Percentiles rank a stretch among this genome's conserved stretches.
These are phyloP conservation scores for Peziza echinospora DNA, from an alignment of 495 filamentous ascomycete genomes.

Conservation along the genomic window DNA sequence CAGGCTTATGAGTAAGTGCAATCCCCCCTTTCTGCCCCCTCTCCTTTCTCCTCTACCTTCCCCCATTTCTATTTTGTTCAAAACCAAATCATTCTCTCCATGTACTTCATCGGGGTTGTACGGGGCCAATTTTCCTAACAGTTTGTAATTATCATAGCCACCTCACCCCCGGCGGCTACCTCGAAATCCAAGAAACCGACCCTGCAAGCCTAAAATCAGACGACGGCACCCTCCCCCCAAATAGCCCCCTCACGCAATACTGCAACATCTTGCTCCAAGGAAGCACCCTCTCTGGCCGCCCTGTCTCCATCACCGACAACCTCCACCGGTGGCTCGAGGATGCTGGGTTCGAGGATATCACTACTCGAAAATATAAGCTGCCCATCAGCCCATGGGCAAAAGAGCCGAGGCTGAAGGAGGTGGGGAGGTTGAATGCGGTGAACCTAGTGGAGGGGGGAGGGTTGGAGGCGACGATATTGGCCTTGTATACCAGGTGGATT, in stretches of 20 bases:
- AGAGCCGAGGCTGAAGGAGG: conserved; percentile 38
- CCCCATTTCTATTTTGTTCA: too few relatives aligned
- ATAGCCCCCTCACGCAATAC: conserved; percentile 4
- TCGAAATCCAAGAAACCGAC: neutral
- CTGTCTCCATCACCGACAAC: conserved; percentile 9
- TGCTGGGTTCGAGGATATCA: conserved; percentile 19
- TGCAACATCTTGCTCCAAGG: conserved; percentile 7
- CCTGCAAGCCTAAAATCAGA: neutral
- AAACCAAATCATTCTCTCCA: neutral
- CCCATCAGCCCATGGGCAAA: conserved; percentile 47
- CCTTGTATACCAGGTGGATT: too few relatives aligned
- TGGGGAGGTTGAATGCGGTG: too few relatives aligned
- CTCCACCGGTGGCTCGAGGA: conserved; percentile 12
- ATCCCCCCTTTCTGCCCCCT: conserved; percentile 16
- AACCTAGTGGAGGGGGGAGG: too few relatives aligned
- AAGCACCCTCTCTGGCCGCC: conserved; percentile 2
- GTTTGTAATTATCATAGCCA: conserved; percentile 1
- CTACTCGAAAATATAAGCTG: conserved; percentile 33
- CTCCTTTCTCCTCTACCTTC: too few relatives aligned
- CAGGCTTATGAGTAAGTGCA: conserved; percentile 27
- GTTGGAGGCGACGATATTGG: too few relatives aligned
- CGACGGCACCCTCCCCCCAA: neutral
- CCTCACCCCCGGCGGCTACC: neutral
- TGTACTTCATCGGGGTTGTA: too few relatives aligned
- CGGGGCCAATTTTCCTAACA: too few relatives aligned